These are phyloP conservation scores for Hypomyces perniciosus DNA, from an alignment of 2,329 filamentous ascomycete species.

Conservation along the genomic window DNA sequence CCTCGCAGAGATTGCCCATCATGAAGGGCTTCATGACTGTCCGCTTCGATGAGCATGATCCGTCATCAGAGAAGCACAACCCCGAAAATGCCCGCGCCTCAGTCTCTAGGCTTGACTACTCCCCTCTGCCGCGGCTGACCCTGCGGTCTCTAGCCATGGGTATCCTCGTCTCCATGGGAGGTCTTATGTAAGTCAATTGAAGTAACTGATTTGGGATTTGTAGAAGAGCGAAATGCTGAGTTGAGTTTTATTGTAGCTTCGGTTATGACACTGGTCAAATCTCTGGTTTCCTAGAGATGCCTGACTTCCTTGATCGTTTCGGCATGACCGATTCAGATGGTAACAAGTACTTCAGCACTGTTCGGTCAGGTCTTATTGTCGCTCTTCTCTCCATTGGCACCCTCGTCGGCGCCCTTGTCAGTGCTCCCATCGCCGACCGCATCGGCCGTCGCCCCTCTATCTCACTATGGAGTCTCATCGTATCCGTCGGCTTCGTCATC, in stretches of 20 bases:
- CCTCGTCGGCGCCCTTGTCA: conserved; percentile 52
- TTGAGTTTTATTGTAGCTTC: conserved; percentile 22
- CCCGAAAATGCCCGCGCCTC: conserved; percentile 26
- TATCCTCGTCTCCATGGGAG: conserved; percentile 39
- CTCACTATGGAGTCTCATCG: conserved; percentile 53
- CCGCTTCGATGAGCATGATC: conserved; percentile 38
- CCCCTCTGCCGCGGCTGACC: conserved; percentile 36
- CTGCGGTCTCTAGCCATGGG: conserved; percentile 32
- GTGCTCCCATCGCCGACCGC: conserved; percentile 58
- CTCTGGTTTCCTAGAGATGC: conserved; percentile 52
- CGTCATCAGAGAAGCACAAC: conserved; percentile 31
- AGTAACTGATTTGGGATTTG: too few species aligned
- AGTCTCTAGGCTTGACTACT: conserved; percentile 38
- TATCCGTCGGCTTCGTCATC: conserved; percentile 61
- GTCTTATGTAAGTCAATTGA: conserved; percentile 31
- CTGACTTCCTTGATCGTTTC: conserved; percentile 49
- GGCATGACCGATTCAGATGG: conserved; percentile 35
- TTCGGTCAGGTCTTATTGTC: conserved; percentile 54
- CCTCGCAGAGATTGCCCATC: conserved; percentile 5
- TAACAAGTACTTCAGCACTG: conserved; percentile 42
- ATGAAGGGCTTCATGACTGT: conserved; percentile 25
- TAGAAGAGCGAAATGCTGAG: not conserved
- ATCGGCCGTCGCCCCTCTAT: conserved; percentile 60
- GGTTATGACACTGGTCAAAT: conserved; percentile 50
- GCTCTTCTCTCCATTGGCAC: conserved; percentile 54